phyloP scores from a whole-genome alignment of 2,329 filamentous ascomycete species.

The Aureobasidium sp. region DNA sequence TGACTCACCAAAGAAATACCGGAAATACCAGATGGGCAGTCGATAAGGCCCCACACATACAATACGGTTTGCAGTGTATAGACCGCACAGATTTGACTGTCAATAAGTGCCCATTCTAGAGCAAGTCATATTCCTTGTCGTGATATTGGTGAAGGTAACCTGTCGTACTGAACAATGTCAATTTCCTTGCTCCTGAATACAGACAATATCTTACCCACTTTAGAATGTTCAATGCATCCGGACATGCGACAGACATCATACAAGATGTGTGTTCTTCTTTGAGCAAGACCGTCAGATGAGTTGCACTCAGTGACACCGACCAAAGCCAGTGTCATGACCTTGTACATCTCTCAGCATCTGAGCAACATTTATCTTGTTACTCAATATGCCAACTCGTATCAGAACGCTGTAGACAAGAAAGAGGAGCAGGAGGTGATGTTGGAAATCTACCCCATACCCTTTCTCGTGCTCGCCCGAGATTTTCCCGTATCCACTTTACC shows the following conservation, averaged over 20 bases:
- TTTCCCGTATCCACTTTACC: not conserved
- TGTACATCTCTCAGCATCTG: not conserved
- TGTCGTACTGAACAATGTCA: not conserved
- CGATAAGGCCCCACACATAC: not conserved
- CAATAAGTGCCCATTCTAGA: not conserved
- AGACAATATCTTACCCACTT: not conserved
- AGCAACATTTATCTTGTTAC: not conserved
- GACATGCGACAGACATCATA: not conserved
- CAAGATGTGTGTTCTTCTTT: not conserved
- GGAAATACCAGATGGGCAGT: not conserved
- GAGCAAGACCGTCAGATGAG: not conserved
- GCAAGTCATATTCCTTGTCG: not conserved
- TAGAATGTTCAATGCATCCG: not conserved
- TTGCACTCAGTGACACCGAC: no score
- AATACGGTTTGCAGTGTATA: not conserved
- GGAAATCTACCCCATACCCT: not conserved
- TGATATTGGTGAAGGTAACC: not conserved
- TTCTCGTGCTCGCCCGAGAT: not conserved
- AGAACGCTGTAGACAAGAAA: not conserved
- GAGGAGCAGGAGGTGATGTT: not conserved
- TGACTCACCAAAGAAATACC: not conserved
- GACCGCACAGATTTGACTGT: not conserved
- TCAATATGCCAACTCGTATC: not conserved
- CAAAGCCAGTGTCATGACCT: no score
- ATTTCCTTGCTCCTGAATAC: not conserved